A percentile compares a stretch with the other conserved stretches of the same genome.
phyloP scores from a whole-genome alignment of 495 filamentous ascomycete genomes.

The Hypomontagnella monticulosa region DNA sequence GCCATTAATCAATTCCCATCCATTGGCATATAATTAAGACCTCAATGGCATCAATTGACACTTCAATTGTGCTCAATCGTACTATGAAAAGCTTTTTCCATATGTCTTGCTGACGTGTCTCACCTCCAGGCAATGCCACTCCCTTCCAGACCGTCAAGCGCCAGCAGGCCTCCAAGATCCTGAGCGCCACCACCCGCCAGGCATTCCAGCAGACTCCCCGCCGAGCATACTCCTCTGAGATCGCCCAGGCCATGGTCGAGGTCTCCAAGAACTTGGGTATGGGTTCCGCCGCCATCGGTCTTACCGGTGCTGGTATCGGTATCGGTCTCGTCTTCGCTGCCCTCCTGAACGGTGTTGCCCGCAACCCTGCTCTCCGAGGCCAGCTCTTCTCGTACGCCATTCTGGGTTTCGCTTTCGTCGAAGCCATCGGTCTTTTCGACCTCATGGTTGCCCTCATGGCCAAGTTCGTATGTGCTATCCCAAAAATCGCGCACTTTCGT shows the following conservation, averaged over 20 bases:
- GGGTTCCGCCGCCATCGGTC: slow-evolving; percentile 86
- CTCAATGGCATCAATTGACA: slow-evolving; percentile 18
- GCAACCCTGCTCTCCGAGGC: slow-evolving; percentile 88
- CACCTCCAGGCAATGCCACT: slow-evolving; percentile 53
- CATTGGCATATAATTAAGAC: slow-evolving; percentile 18
- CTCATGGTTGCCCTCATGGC: slow-evolving; percentile 92
- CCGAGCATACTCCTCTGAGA: slow-evolving; percentile 82
- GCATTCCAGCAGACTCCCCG: slow-evolving; percentile 69
- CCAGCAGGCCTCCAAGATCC: slow-evolving; percentile 70
- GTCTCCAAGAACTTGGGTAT: slow-evolving; percentile 89
- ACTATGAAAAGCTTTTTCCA: slow-evolving; percentile 18
- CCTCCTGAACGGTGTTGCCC: slow-evolving; percentile 83
- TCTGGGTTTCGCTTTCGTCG: slow-evolving; percentile 92
- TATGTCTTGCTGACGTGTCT: slow-evolving; percentile 41
- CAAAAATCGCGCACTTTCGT: slow-evolving; percentile 15
- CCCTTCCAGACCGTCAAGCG: slow-evolving; percentile 73
- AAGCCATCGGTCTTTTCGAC: slow-evolving; percentile 93
- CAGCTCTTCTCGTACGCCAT: slow-evolving; percentile 95
- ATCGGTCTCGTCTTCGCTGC: slow-evolving; percentile 91
- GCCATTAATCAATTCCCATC: slow-evolving; percentile 13
- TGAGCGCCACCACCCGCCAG: slow-evolving; percentile 71
- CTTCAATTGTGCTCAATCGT: slow-evolving; percentile 14
- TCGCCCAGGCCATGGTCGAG: slow-evolving; percentile 84
- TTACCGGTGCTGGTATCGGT: slow-evolving; percentile 91
- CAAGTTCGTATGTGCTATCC: slow-evolving; percentile 67